Evolutionary conservation across 2,329 filamentous ascomycete species (phyloP), one percentile per base, ranked within the genome.

Genomic region (Capronia epimyces): DNA sequence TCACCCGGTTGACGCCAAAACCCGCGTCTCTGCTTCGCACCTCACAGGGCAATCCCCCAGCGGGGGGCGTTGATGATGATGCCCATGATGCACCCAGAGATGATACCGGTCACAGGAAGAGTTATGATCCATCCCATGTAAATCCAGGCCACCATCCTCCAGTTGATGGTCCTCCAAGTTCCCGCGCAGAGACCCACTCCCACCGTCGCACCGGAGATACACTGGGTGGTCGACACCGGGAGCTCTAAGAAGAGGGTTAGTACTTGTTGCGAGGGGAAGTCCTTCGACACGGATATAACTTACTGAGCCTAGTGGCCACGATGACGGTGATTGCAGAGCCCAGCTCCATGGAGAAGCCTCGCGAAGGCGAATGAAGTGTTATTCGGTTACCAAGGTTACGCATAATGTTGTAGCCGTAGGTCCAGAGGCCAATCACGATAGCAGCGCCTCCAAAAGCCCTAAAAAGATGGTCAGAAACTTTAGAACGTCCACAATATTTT

Each of bases 341-440:
- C 77, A 89, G 79, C 65, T 89, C 86, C 84, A 89, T 89, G 44
- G 83, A 87, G 62, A 72, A 86, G 42, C 73, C 75, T 62, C 76
- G 65, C 57, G 68, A 73, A 3, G 77, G 77, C 1, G 75, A 78
- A 65, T 86, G 82, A 67, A 84, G 84, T 51, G 84, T 87, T 66
- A 87, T 81, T 68, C 85, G 84, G 76, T 89, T 89, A 45, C 85
- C 85, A 82, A 89, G 87, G 68, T 86, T 81, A 72, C 86, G 87
- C 83, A 88, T 88, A 70, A 89, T 88, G 73, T 89, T 87, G 74
- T 87, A 88, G 7, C 85, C 85, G 62, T 87, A 88, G 13, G 83
- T 87, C 63, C 82, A 74, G 51, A 89, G 75, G 59, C 85, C 85
- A 36, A 82, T 58, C 40, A 77, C 85, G 63, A 87, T 82, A 25